Base-by-base conservation (phyloP, 129 eudicot species). In the Arctium lappa region DNA sequence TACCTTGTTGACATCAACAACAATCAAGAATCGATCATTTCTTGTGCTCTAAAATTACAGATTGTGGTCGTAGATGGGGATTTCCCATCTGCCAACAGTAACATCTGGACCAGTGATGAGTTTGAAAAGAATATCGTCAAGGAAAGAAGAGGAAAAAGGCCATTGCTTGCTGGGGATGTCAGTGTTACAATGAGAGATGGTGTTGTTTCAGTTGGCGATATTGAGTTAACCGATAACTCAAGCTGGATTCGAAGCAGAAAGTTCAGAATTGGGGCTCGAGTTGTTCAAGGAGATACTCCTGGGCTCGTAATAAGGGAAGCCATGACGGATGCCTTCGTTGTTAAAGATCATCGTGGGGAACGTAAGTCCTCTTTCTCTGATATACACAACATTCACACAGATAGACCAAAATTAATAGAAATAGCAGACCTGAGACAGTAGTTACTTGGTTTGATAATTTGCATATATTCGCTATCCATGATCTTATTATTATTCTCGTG, bases 261-360 rank as follows among this genome's bases (percentile, higher is more conserved):
- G 46, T 94, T 94, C 40, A 79, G 95, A 76, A 80, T 94, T 75
- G 98, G 90, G 1, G 95, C 95, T 3, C 88, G 91, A 22, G 95
- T 90, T 31, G 88, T 88, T 11, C 80, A 74, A 73, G 89, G 88
- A 16, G 56, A 72, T 6, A 39, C 53, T 73, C 69, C 62, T 13
- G 86, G 82, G 68, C 56, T 79, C 16, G 77, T 79, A 7, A 79
- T 91, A 18, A 79, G 81, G 0, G 93, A 90, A 78, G 97, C 95
- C 65, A 75, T 89, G 38, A 86, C 97, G 3, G 93, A 90, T 60
- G 79, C 98, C 40, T 89, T 94, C 66, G 88, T 87, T 13, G 97
- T 94, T 74, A 94, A 89, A 84, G 98, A 94, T 63, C 98, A 94
- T 66, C 89, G 98, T 16, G 98, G 98, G 32, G 98, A 94, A 90